phyloP scores from a whole-genome alignment of 2,329 filamentous ascomycete species.

The Scleromitrula shiraiana region DNA sequence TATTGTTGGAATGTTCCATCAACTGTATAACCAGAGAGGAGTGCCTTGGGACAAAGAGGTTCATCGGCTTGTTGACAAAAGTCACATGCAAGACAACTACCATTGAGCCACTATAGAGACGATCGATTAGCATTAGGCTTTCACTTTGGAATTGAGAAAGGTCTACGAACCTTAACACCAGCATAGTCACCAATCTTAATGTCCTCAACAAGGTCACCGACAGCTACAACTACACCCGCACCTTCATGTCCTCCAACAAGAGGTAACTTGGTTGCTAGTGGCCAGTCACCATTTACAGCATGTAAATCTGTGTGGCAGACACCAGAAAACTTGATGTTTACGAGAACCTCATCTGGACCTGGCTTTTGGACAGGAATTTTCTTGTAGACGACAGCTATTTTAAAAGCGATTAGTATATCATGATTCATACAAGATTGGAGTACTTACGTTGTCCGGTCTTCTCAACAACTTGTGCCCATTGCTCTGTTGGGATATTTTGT shows the following conservation, averaged over 20 bases:
- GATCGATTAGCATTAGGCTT: slow-evolving; percentile 10
- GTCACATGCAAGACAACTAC: slow-evolving; percentile 72
- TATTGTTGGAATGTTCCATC: slow-evolving; percentile 94
- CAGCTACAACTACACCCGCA: slow-evolving; percentile 75
- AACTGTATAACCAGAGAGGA: slow-evolving; percentile 84
- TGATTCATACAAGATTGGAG: slow-evolving; percentile 6
- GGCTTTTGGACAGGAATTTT: slow-evolving; percentile 75
- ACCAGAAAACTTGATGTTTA: slow-evolving; percentile 85
- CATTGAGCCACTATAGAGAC: slow-evolving; percentile 68
- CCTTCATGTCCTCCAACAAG: slow-evolving; percentile 77
- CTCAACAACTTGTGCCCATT: slow-evolving; percentile 90
- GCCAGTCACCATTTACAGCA: slow-evolving; percentile 86
- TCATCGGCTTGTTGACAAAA: slow-evolving; percentile 80
- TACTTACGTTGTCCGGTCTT: slow-evolving; percentile 63
- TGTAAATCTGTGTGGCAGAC: slow-evolving; percentile 85
- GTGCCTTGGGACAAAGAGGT: slow-evolving; percentile 67
- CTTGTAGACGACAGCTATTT: slow-evolving; percentile 58
- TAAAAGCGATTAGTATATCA: slow-evolving; percentile 7
- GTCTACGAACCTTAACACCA: slow-evolving; percentile 59
- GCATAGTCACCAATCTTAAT: slow-evolving; percentile 76
- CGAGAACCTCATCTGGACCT: slow-evolving; percentile 80
- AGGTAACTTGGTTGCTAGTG: slow-evolving; percentile 71
- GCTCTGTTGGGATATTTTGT: slow-evolving; percentile 62
- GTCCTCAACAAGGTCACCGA: slow-evolving; percentile 68
- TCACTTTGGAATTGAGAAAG: background rate